Percentiles rank a stretch among this genome's conserved stretches.
Conservation (phyloP, 2,329 filamentous ascomycete species). For the Fusarium papillatum region DNA sequence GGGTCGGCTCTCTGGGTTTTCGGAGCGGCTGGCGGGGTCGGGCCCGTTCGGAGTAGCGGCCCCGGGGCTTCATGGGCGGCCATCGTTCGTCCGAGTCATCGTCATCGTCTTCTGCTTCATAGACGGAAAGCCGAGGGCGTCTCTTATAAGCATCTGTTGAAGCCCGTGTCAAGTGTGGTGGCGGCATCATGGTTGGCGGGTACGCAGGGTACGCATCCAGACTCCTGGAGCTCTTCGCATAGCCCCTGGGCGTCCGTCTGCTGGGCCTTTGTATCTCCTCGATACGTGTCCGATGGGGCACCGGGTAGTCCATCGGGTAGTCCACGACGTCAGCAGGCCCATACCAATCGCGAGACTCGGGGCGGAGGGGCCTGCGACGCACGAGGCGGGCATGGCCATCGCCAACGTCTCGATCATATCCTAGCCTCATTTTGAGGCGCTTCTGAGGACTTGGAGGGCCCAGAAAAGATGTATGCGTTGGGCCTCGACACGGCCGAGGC, state of each 20-base stretch:
- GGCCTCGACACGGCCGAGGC: slow-evolving; percentile 41
- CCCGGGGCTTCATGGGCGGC: slow-evolving; percentile 35
- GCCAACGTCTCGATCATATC: slow-evolving; percentile 47
- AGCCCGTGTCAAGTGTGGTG: slow-evolving; percentile 43
- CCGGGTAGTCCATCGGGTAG: slow-evolving; percentile 45
- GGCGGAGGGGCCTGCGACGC: slow-evolving; percentile 44
- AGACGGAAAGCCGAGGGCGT: slow-evolving; percentile 43
- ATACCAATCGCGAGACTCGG: slow-evolving; percentile 44
- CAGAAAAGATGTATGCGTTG: slow-evolving; percentile 35
- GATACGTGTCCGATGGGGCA: slow-evolving; percentile 45
- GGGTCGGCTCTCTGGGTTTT: slow-evolving; percentile 35
- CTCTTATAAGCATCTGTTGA: slow-evolving; percentile 49
- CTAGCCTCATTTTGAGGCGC: slow-evolving; percentile 48
- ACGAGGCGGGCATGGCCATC: slow-evolving; percentile 43
- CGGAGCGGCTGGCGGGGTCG: slow-evolving; percentile 29
- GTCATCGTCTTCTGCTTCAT: slow-evolving; percentile 43
- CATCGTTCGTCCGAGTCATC: slow-evolving; percentile 34
- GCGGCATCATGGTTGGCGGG: slow-evolving; percentile 46
- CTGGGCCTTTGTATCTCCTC: slow-evolving; percentile 49
- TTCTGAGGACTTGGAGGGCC: slow-evolving; percentile 35
- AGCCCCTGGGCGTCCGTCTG: slow-evolving; percentile 45
- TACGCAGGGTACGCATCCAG: slow-evolving; percentile 45
- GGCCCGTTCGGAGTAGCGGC: slow-evolving; percentile 33
- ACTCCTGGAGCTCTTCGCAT: slow-evolving; percentile 42
- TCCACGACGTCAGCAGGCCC: slow-evolving; percentile 42